Evolutionary conservation across 129 eudicot genomes (phyloP).

Genomic region (Artemisia argyi): DNA sequence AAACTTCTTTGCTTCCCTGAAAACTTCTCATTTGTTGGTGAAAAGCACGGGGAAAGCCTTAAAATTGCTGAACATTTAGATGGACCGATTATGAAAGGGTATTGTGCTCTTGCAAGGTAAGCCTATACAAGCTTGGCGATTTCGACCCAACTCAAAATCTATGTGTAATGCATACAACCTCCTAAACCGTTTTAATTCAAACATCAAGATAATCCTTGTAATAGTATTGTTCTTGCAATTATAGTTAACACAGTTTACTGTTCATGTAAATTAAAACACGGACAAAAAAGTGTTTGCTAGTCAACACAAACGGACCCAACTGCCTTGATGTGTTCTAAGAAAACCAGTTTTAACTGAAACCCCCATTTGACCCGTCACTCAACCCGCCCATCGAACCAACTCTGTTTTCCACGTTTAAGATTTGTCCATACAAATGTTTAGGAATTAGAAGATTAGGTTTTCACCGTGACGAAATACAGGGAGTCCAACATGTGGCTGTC

Average conservation of each 20-base stretch:
- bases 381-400: background rate
- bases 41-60: slow-evolving; percentile 73
- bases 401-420: background rate
- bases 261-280: background rate
- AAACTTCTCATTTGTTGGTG: slow-evolving; percentile 83
- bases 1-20: slow-evolving; percentile 87
- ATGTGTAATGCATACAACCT: background rate
- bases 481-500: slow-evolving; percentile 91
- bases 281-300: background rate
- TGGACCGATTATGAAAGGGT: slow-evolving; percentile 77
- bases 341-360: background rate
- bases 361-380: background rate
- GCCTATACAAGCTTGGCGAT: background rate
- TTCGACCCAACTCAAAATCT: background rate
- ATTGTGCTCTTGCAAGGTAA: slow-evolving; percentile 87
- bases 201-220: background rate
- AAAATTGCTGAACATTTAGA: slow-evolving; percentile 77
- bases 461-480: slow-evolving; percentile 38
- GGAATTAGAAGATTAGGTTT: background rate
- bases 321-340: background rate
- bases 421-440: slow-evolving; percentile 3
- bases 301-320: background rate
- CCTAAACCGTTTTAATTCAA: background rate
- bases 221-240: background rate
- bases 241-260: background rate